Base-by-base conservation (phyloP, 345 rosid species). In the Sonneratia caseolaris region DNA sequence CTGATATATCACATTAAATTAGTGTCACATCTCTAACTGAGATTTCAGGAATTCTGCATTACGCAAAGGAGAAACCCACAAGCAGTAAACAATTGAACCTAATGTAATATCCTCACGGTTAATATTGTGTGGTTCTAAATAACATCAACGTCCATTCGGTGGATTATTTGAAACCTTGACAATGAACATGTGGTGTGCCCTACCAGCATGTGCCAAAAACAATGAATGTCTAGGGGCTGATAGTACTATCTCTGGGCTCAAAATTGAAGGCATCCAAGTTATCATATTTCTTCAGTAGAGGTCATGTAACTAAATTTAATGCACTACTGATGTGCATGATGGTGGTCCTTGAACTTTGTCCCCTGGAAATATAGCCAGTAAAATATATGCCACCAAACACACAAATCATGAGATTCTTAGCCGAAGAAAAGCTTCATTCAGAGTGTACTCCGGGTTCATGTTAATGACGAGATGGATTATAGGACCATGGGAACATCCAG, bases 401-500 rank as follows among this genome's bases (percentile, higher is more conserved):
- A 64, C 21, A 15, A 48, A 32, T 32, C 68, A 18, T 32, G 38
- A 64, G 4, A 14, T 35, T 15, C 43, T 45, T 16, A 9, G 18
- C 53, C 15, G 53, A 10, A 48, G 3, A 48, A 10, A 1, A 48
- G 53, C 53, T 48, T 12, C 53, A 48, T 11, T 11, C 14, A 11
- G 53, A 15, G 53, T 48, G 4, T 15, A 35, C 21, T 2, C n/a
- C n/a, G 27, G 11, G 37, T 36, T 11, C 42, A 4, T 18, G 10
- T 27, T 36, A 27, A 22, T 71, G 21, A 22, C 35, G 14, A 49
- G 68, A 5, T 40, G 55, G 21, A 24, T 8, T 35, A 62, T 68
- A 71, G 15, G 22, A 2, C 42, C 74, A 71, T 71, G 74, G 61
- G 74, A 62, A 59, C 38, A 7, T 35, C 61, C 68, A 45, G 4